A percentile compares a stretch with the other conserved stretches of the same genome.
Evolutionary conservation across 305 asterid genomes (phyloP).

Genomic region (Fraxinus sp.): DNA sequence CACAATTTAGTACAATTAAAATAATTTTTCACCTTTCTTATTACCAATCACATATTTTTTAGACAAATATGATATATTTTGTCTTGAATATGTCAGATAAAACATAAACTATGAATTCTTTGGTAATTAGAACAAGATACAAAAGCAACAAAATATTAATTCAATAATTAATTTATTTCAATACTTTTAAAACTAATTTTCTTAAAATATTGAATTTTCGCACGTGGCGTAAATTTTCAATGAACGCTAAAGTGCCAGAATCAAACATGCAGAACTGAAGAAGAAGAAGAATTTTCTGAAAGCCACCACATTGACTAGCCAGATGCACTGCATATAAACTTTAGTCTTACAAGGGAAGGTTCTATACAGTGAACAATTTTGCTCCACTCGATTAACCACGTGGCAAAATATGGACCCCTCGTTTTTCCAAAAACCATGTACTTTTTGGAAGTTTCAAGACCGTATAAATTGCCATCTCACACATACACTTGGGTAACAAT

Average conservation of each 20-base stretch:
- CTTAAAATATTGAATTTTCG: not conserved
- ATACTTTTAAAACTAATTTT: too few species aligned
- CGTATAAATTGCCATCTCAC: constrained; percentile 19
- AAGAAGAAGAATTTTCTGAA: constrained; percentile 12
- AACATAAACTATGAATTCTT: too few species aligned
- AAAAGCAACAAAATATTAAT: too few species aligned
- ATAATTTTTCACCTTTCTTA: too few species aligned
- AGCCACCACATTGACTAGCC: constrained; percentile 65
- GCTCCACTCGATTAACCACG: constrained; percentile 17
- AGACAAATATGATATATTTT: not conserved
- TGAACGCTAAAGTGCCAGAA: not conserved
- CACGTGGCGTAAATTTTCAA: not conserved
- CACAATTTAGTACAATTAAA: too few species aligned
- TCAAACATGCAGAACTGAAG: constrained; percentile 12
- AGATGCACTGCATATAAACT: constrained; percentile 36
- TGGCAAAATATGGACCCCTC: constrained; percentile 8
- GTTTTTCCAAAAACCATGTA: not conserved
- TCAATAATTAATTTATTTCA: too few species aligned
- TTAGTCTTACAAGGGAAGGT: constrained; percentile 24
- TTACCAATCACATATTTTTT: too few species aligned
- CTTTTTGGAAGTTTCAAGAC: not conserved
- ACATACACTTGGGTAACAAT: not conserved
- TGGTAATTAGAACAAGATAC: too few species aligned
- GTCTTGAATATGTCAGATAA: too few species aligned
- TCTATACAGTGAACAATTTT: constrained; percentile 23